A percentile compares a stretch with the other conserved stretches of the same genome.
phyloP scores from a whole-genome alignment of 1,284 basidiomycete genomes.

The Ustilago nuda region DNA sequence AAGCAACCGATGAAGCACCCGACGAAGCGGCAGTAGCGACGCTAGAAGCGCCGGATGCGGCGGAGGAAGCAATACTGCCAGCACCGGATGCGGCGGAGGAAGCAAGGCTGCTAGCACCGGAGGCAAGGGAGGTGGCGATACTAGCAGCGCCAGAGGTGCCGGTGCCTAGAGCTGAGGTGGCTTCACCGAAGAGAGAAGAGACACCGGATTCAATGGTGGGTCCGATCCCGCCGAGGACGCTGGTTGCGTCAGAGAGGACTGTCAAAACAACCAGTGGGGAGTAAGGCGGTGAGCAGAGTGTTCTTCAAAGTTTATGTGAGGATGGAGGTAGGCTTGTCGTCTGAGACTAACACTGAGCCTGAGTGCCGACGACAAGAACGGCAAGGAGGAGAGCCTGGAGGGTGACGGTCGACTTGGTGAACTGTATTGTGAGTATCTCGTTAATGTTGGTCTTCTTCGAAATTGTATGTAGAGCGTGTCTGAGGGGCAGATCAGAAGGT shows the following conservation, averaged over 20 bases:
- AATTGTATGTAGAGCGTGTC: no score
- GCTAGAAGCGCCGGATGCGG: slow-evolving; percentile 6
- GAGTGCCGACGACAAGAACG: slow-evolving; percentile 26
- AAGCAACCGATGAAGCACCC: slow-evolving; percentile 2
- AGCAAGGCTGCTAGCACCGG: background rate
- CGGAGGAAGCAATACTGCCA: background rate
- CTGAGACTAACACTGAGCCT: slow-evolving; percentile 36
- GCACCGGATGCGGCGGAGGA: background rate
- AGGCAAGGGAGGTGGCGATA: background rate
- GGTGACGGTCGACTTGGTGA: slow-evolving; percentile 33
- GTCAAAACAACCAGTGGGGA: background rate
- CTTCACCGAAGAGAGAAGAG: background rate
- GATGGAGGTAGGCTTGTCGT: background rate
- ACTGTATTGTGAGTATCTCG: slow-evolving; percentile 27
- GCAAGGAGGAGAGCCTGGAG: slow-evolving; percentile 38
- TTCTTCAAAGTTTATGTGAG: background rate
- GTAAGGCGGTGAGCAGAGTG: background rate
- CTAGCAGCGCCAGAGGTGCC: background rate
- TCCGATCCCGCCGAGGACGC: background rate
- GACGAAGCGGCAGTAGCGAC: background rate
- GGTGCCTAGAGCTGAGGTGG: background rate
- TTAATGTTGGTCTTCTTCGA: background rate
- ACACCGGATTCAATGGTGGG: slow-evolving; percentile 7
- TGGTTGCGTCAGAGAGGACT: slow-evolving; percentile 19
- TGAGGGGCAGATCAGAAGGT: background rate